Evolutionary conservation across 257 asterid species (phyloP).

Genomic region (Plectranthus barbatus): DNA sequence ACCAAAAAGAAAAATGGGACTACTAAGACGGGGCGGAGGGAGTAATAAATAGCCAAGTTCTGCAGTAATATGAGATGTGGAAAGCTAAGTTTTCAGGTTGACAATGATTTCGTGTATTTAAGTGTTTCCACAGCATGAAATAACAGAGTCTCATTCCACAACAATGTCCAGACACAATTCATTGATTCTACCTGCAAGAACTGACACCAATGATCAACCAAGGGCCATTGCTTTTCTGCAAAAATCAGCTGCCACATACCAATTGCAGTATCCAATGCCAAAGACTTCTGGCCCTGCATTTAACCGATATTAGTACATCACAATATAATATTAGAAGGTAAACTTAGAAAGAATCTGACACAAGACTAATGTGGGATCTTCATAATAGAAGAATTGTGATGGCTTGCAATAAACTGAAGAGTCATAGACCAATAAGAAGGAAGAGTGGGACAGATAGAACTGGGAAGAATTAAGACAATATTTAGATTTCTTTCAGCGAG

Average conservation of each 20-base stretch:
- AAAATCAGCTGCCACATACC: conserved; percentile 99
- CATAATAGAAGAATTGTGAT: neutral
- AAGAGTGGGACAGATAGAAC: neutral
- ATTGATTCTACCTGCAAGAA: conserved; percentile 83
- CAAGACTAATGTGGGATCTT: too few species aligned
- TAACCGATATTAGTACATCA: neutral
- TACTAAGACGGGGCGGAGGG: too few species aligned
- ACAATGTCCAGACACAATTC: neutral
- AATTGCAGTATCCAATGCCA: conserved; percentile 96
- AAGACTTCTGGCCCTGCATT: conserved; percentile 93
- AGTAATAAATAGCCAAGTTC: too few species aligned
- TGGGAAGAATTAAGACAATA: neutral
- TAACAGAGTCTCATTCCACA: neutral
- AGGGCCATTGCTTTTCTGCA: conserved; percentile 94
- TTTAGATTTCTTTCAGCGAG: neutral
- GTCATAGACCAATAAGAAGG: neutral
- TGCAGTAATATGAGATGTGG: neutral
- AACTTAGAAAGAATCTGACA: neutral
- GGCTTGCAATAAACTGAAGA: neutral
- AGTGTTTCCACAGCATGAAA: neutral
- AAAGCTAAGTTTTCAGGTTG: neutral
- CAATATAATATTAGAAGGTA: neutral
- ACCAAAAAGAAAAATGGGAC: too few species aligned
- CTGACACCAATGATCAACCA: conserved; percentile 97
- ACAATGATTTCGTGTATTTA: neutral